phyloP scores from a whole-genome alignment of 2,329 filamentous ascomycete genomes.

The Exophiala mesophila region DNA sequence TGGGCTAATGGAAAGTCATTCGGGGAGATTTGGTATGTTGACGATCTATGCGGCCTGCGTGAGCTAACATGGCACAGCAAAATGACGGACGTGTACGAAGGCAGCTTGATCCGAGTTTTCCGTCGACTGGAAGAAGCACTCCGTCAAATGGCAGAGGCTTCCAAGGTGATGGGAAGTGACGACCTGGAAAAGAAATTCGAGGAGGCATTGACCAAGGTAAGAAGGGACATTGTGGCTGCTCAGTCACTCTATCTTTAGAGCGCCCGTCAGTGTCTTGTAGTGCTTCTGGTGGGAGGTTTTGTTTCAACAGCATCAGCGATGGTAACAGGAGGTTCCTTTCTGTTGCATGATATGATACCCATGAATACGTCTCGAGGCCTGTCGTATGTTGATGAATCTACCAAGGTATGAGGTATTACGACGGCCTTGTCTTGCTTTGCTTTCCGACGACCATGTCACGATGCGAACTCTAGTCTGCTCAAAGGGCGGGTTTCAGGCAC shows the following conservation, averaged over 20 bases:
- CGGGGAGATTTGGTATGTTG: constrained; percentile 83
- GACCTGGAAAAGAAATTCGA: constrained; percentile 59
- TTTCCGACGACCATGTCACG: no score
- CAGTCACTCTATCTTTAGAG: constrained; percentile 75
- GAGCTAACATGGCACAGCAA: constrained; percentile 54
- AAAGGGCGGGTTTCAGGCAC: no score
- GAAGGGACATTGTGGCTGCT: constrained; percentile 89
- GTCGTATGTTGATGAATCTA: no score
- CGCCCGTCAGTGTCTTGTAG: neutral
- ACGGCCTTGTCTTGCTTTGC: no score
- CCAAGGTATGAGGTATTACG: no score
- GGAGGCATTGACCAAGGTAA: constrained; percentile 31
- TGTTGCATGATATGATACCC: constrained; percentile 12
- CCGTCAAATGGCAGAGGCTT: constrained; percentile 89
- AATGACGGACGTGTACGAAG: constrained; percentile 99
- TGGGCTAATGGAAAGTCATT: constrained; percentile 92
- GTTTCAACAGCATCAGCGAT: neutral
- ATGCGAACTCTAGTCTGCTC: no score
- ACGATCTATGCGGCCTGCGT: constrained; percentile 7
- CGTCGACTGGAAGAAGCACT: constrained; percentile 89
- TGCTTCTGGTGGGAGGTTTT: neutral
- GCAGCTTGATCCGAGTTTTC: constrained; percentile 92
- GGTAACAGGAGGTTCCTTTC: neutral
- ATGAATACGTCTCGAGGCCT: neutral
- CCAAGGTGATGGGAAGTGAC: constrained; percentile 97